Conservation (phyloP, 768 basidiomycete species). For the Collybia mongolica region DNA sequence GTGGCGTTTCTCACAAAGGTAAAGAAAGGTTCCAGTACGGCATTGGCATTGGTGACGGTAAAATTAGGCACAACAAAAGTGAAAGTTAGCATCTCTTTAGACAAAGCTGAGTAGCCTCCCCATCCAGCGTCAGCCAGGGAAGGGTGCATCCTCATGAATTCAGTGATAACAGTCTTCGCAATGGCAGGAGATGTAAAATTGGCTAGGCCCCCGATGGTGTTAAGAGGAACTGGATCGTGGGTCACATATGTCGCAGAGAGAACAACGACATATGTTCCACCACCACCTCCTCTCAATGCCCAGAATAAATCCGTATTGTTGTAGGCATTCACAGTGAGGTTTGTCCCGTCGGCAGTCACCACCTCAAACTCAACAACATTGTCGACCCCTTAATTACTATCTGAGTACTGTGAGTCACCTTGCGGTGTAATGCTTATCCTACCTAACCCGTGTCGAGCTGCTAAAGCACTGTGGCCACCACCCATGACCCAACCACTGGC, state of each 20-base stretch:
- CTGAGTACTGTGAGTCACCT: not conserved
- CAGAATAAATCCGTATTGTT: slow-evolving; percentile 43
- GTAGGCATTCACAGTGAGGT: slow-evolving; percentile 32
- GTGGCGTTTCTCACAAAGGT: not conserved
- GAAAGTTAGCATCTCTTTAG: not conserved
- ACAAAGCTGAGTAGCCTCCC: not conserved
- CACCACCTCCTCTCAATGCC: slow-evolving; percentile 42
- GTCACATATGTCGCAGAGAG: not conserved
- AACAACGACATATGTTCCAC: slow-evolving; percentile 26
- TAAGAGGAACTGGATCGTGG: not conserved
- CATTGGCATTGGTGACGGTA: not conserved
- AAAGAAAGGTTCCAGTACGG: not conserved
- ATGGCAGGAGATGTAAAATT: not conserved
- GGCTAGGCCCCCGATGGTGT: not conserved
- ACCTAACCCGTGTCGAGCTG: slow-evolving; percentile 41
- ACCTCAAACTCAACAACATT: slow-evolving; percentile 32
- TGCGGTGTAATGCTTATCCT: not conserved
- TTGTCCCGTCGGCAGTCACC: slow-evolving; percentile 28
- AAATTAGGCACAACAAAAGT: not conserved
- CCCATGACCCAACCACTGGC: slow-evolving; percentile 48
- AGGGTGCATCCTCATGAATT: not conserved
- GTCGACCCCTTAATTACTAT: slow-evolving; percentile 36
- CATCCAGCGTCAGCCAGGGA: not conserved
- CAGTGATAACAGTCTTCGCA: not conserved
- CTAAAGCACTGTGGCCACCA: slow-evolving; percentile 40